Evolutionary conservation across 2,329 filamentous ascomycete genomes (phyloP).

Genomic region (Paradendryphiella salina): DNA sequence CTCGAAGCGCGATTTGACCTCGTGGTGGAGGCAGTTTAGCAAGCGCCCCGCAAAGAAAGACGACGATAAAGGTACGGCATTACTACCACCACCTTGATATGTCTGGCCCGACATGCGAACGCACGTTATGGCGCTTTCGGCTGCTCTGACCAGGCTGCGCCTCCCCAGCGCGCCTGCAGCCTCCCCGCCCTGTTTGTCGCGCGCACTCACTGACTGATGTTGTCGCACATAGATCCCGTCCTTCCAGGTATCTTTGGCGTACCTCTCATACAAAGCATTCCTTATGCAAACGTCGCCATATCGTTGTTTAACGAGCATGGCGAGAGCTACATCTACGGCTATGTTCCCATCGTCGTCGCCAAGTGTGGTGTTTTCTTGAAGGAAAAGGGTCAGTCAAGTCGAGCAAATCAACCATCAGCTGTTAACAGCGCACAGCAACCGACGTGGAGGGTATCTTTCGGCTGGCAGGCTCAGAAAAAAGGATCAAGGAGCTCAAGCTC

Average conservation of each 20-base stretch:
- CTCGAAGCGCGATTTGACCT: conserved; percentile 83
- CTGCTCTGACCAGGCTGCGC: not conserved
- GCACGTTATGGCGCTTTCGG: no score
- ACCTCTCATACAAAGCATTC: conserved; percentile 89
- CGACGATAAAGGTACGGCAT: conserved; percentile 62
- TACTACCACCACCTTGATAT: not conserved
- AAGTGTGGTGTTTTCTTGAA: conserved; percentile 98
- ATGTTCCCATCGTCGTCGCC: conserved; percentile 96
- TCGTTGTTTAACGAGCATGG: conserved; percentile 91
- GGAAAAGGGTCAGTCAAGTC: conserved; percentile 76
- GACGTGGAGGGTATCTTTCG: conserved; percentile 96
- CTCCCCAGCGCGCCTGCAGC: conserved; percentile 20
- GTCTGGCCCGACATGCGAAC: not conserved
- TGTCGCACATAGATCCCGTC: conserved; percentile 43
- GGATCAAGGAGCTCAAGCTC: conserved; percentile 93
- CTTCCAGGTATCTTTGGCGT: conserved; percentile 89
- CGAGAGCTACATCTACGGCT: conserved; percentile 96
- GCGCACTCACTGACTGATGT: conserved; percentile 29
- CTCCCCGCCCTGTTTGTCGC: conserved; percentile 17
- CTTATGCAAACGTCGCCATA: conserved; percentile 97
- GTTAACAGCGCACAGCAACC: conserved; percentile 66
- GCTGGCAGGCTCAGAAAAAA: conserved; percentile 91
- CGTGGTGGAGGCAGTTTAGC: conserved; percentile 96
- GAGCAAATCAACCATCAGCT: not conserved
- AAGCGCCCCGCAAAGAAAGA: conserved; percentile 64